Evolutionary conservation across 148 eudicot genomes (phyloP), one percentile per base, ranked within the genome.

Genomic region (Arctostaphylos glauca): DNA sequence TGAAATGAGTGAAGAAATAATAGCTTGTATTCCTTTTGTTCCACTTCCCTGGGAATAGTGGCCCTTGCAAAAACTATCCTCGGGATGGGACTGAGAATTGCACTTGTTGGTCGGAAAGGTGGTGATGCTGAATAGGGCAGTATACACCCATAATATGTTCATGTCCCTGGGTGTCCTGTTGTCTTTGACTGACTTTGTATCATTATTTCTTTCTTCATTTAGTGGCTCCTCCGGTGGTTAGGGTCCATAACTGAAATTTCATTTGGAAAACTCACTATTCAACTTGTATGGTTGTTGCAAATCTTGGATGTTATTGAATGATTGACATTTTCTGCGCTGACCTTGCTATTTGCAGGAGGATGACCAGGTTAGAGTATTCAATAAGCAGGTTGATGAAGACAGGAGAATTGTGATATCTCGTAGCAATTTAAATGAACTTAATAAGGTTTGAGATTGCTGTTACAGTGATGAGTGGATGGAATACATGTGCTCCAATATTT

Each of bases 371-470:
- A 90, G 83, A 81, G 91, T 89, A 87, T 94, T 96, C 85, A 94
- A 91, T 84, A 94, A 96, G 82, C 99, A 96, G 85, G 89, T 96
- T 83, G 98, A 96, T 84, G 99, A 94, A 80, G 99, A 96, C 85
- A 89, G 92, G 83, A 93, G 91, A 90, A 93, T 96, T 79, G 91
- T 93, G 41, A 91, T 96, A 74, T 90, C 98, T 44, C 90, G 99
- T 68, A 94, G 96, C 87, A 96, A 96, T 87, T 78, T 96, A 76
- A 91, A 86, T 86, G 98, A 96, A 84, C 87, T 96, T 79, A 94
- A 92, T 55, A 94, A 96, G 98, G 99, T 94, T 78, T 9, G 25
- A 52, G 43, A 70, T 23, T 25, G 12, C 59, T 83, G 54, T 55
- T 15, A 31, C 55, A 13, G 6, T 56, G 9, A 21, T 53, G 79